Evolutionary conservation across 1,284 basidiomycete species (phyloP), one percentile per base, ranked within the genome.

Genomic region (Irpex rosettiformis): DNA sequence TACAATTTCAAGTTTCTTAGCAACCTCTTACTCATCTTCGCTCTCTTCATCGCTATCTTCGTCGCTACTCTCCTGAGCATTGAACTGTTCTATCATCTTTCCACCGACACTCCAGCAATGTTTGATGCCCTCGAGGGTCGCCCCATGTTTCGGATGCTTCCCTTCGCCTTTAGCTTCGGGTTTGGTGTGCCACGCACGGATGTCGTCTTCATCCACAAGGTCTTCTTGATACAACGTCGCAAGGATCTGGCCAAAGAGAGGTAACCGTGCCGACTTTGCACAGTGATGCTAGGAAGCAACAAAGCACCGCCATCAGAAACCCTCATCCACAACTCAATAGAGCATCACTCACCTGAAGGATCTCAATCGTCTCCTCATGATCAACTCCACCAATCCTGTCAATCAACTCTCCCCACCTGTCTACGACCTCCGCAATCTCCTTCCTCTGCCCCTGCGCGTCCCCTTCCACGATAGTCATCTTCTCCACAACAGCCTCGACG

Each of bases 141-240:
- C 60, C 2, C 75, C 76, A 6, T 72, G 63, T 56, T 77, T 76
- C 22, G 76, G 62, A 16, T 13, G 13, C 11, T 40, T 11, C 11
- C 76, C 82, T 53, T 75, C 75, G 29, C 83, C 86, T 61, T 75
- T 75, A 13, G 85, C 78, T 21, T 66, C 72, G 2, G 85, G 73
- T 54, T 75, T 75, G 47, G 66, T 70, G 68, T 91, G 82, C 89
- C 90, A 93, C 55, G 72, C 76, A 25, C 86, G 82, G 64, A 93
- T 89, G 64, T 91, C 84, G 49, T 91, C 87, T 69, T 91, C 90
- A 58, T 91, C 89, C 6, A 92, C 84, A 53, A 91, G 80, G 68
- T 93, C 85, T 60, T 80, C 74, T 72, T 94, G 88, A 67, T 92
- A 93, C 8, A 91, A 72, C 16, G 85, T 82, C 18, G 84, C 88